Evolutionary conservation across 345 rosid species (phyloP).

Genomic region (Capsella bursapastoris): DNA sequence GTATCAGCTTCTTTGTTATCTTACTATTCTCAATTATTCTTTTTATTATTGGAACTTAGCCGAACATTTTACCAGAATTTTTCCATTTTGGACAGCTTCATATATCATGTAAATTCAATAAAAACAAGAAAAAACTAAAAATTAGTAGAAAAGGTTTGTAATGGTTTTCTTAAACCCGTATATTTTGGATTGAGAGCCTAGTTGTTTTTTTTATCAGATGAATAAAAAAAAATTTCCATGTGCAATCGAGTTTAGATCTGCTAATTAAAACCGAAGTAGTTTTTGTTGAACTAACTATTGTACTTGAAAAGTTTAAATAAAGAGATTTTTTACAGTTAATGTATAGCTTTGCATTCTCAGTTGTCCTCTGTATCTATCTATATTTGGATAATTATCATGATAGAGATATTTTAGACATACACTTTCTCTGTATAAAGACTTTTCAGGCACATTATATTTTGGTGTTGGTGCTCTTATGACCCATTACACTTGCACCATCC

Average conservation of each 20-base stretch:
- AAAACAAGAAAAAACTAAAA: background rate
- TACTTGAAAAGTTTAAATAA: background rate
- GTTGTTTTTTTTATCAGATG: background rate
- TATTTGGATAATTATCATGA: background rate
- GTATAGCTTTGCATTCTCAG: slow-evolving; percentile 1
- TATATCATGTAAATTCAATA: background rate
- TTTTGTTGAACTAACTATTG: background rate
- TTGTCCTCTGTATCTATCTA: background rate
- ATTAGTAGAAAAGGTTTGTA: background rate
- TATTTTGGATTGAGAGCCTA: background rate
- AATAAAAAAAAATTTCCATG: background rate
- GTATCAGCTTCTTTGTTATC: slow-evolving; percentile 19
- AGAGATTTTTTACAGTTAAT: background rate
- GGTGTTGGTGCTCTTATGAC: slow-evolving; percentile 15
- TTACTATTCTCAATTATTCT: background rate
- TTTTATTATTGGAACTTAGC: slow-evolving; percentile 52
- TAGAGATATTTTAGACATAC: background rate
- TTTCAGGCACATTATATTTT: background rate
- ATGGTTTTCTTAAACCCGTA: background rate
- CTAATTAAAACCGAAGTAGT: background rate
- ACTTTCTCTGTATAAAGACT: background rate
- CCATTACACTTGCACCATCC: slow-evolving; percentile 5
- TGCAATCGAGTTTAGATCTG: slow-evolving; percentile 11
- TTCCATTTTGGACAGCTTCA: background rate
- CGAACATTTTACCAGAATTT: slow-evolving; percentile 50